Evolutionary conservation across 2,329 filamentous ascomycete genomes (phyloP).

Genomic region (Talaromyces piceae): DNA sequence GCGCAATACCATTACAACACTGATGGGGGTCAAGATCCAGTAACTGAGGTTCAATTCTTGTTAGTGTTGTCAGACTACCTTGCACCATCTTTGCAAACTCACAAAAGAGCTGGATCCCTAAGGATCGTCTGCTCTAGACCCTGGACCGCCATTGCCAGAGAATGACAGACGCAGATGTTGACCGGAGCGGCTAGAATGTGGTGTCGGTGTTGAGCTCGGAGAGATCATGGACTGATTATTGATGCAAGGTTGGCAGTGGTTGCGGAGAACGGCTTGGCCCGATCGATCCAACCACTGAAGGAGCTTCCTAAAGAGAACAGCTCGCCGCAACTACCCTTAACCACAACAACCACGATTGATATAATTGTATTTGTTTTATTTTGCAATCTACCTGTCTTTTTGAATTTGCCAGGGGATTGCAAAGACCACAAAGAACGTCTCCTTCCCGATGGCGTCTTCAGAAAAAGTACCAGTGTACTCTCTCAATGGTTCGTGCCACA

Average conservation of each 20-base stretch:
- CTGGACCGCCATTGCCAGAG: constrained; percentile 63
- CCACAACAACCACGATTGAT: neutral
- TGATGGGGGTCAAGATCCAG: constrained; percentile 98
- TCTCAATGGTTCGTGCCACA: constrained; percentile 31
- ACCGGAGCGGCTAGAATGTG: constrained; percentile 10
- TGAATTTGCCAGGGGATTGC: too few species aligned
- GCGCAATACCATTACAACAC: constrained; percentile 74
- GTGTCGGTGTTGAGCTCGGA: too few species aligned
- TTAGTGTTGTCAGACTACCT: constrained; percentile 10
- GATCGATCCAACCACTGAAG: constrained; percentile 22
- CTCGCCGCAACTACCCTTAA: constrained; percentile 8
- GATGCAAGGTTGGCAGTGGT: neutral
- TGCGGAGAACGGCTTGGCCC: neutral
- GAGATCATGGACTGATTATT: constrained; percentile 6
- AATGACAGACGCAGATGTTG: neutral
- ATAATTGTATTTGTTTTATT: neutral
- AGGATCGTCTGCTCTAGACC: constrained; percentile 89
- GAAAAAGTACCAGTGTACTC: constrained; percentile 40
- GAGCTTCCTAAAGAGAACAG: constrained; percentile 27
- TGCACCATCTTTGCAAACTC: constrained; percentile 32
- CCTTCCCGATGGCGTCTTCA: constrained; percentile 23
- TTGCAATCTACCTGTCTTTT: too few species aligned
- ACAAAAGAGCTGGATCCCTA: constrained; percentile 97
- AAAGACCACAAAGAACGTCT: too few species aligned
- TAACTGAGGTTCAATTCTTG: constrained; percentile 55